A percentile compares a stretch with the other conserved stretches of the same genome.
Conservation (phyloP, 176 grass and related monocot species). For the Aegilops sharonensis region DNA sequence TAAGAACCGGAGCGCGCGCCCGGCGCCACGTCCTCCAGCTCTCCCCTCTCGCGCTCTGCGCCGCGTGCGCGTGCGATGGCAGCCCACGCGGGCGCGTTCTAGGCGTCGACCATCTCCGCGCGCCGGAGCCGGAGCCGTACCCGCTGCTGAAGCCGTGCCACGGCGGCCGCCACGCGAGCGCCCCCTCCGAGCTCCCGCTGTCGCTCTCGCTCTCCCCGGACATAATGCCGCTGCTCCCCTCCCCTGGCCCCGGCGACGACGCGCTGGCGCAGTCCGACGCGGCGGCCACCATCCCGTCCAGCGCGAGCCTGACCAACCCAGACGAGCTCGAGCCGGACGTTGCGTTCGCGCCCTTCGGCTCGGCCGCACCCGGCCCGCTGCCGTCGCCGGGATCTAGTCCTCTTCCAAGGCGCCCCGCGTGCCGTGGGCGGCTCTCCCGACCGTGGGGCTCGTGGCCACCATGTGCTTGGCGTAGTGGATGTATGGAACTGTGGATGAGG, state of each 20-base stretch:
- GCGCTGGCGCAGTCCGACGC: background rate
- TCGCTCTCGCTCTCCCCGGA: slow-evolving; percentile 50
- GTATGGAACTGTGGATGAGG: too few species aligned
- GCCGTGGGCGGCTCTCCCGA: slow-evolving; percentile 2
- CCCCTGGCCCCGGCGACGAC: slow-evolving; percentile 26
- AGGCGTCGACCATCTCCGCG: slow-evolving; percentile 58
- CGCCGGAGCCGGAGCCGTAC: slow-evolving; percentile 29
- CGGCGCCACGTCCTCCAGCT: background rate
- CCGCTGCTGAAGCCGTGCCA: slow-evolving; percentile 24
- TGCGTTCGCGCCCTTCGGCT: slow-evolving; percentile 46
- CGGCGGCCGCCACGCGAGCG: background rate
- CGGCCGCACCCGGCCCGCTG: slow-evolving; percentile 35
- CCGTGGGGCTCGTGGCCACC: slow-evolving; percentile 34
- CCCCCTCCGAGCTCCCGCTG: slow-evolving; percentile 6
- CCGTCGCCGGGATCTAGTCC: slow-evolving; percentile 30
- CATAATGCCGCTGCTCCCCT: slow-evolving; percentile 58
- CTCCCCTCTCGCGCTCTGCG: background rate
- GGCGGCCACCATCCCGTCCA: slow-evolving; percentile 20
- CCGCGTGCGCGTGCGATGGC: background rate
- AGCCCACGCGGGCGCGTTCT: background rate
- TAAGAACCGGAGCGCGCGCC: background rate
- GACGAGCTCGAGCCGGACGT: slow-evolving; percentile 65
- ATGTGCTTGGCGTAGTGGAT: slow-evolving; percentile 41
- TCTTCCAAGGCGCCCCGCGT: background rate
- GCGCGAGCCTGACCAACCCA: slow-evolving; percentile 82